Evolutionary conservation across 1,284 basidiomycete genomes (phyloP).

Genomic region (Moesziomyces aphidis): DNA sequence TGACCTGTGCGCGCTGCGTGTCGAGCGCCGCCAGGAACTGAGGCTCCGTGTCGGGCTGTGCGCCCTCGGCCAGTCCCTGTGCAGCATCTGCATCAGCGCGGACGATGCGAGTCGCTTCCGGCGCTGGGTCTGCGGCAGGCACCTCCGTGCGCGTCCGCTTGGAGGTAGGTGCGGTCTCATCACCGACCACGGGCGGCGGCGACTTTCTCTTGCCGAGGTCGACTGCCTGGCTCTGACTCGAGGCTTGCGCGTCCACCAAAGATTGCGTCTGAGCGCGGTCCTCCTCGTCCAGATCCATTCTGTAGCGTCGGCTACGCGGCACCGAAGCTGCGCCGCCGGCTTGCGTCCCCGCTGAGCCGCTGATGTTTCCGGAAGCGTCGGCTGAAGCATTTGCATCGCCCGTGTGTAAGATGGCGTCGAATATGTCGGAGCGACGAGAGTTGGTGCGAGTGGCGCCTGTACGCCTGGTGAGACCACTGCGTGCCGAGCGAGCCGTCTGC

Average conservation of each 20-base stretch:
- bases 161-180: background rate
- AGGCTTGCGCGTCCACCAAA: slow-evolving; percentile 2
- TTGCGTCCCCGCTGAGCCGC: background rate
- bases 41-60: slow-evolving; percentile 44
- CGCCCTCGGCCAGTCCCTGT: slow-evolving; percentile 20
- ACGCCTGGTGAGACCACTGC: slow-evolving; percentile 33
- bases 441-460: slow-evolving; percentile 33
- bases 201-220: slow-evolving; percentile 22
- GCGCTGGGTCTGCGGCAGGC: background rate
- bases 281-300: slow-evolving; percentile 51
- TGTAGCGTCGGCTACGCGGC: slow-evolving; percentile 33
- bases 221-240: background rate
- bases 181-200: background rate
- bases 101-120: slow-evolving; percentile 20
- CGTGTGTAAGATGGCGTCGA: slow-evolving; percentile 28
- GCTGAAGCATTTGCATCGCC: background rate
- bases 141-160: slow-evolving; percentile 19
- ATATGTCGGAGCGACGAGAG: slow-evolving; percentile 40
- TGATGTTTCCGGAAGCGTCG: background rate
- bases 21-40: slow-evolving; percentile 55
- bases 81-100: slow-evolving; percentile 7
- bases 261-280: slow-evolving; percentile 30
- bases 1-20: slow-evolving; percentile 45
- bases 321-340: background rate
- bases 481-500: slow-evolving; percentile 17